Percentiles rank a stretch among this genome's conserved stretches.
phyloP scores from a whole-genome alignment of 805 yeast genomes.

The Candida dajiaensis region DNA sequence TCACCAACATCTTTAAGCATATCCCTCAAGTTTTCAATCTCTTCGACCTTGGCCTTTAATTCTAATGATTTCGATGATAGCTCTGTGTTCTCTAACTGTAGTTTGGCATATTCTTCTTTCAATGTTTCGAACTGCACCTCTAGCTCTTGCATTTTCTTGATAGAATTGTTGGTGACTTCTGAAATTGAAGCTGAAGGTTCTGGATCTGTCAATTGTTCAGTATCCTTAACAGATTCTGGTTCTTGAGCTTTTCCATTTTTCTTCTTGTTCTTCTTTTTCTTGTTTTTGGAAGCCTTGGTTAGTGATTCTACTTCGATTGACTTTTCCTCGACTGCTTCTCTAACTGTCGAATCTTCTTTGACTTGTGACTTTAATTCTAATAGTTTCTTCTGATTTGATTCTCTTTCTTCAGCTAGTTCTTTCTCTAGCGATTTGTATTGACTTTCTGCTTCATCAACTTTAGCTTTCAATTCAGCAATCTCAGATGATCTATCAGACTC shows the following conservation, averaged over 20 bases:
- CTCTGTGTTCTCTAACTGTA: conserved; percentile 4
- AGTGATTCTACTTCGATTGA: neutral
- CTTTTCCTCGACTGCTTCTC: neutral
- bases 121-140: conserved; percentile 1
- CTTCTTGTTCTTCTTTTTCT: conserved; percentile 18
- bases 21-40: conserved; percentile 65
- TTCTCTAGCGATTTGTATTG: neutral
- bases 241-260: conserved; percentile 7
- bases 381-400: neutral
- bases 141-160: neutral
- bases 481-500: conserved; percentile 3
- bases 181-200: neutral
- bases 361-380: neutral
- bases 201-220: conserved; percentile 13
- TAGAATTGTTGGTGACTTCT: neutral
- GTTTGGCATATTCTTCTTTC: neutral
- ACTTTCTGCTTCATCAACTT: conserved; percentile 10
- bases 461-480: conserved; percentile 6
- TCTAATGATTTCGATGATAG: conserved; percentile 18
- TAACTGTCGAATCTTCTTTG: neutral
- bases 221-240: conserved; percentile 18
- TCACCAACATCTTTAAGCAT: conserved; percentile 74
- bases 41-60: conserved; percentile 45
- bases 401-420: neutral
- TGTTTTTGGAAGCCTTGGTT: conserved; percentile 6